Percentiles rank a stretch among this genome's conserved stretches.
phyloP scores from a whole-genome alignment of 768 basidiomycete species.

The Neoboletus magnificus region DNA sequence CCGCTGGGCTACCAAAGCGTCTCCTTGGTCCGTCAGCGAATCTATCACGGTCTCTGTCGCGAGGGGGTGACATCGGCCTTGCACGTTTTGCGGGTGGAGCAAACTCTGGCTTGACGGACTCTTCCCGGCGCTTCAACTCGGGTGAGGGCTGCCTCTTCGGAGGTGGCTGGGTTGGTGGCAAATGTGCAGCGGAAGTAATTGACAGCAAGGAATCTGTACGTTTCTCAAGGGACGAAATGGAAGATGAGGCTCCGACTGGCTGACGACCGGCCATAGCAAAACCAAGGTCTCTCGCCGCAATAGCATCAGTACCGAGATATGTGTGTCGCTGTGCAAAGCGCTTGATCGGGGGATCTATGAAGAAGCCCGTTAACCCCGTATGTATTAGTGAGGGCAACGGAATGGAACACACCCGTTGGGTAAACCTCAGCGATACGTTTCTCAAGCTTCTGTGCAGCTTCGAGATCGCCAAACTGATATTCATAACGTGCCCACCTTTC shows the following conservation, averaged over 20 bases:
- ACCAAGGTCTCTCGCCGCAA: slow-evolving; percentile 86
- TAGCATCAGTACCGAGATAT: slow-evolving; percentile 77
- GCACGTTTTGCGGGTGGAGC: slow-evolving; percentile 43
- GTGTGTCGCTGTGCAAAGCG: slow-evolving; percentile 82
- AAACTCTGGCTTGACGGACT: slow-evolving; percentile 36
- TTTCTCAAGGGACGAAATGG: slow-evolving; percentile 27
- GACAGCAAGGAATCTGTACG: slow-evolving; percentile 38
- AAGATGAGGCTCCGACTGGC: slow-evolving; percentile 17
- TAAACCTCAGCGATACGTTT: slow-evolving; percentile 85
- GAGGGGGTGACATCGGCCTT: slow-evolving; percentile 44
- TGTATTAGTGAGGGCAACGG: not conserved
- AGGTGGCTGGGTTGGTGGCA: slow-evolving; percentile 21
- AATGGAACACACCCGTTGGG: slow-evolving; percentile 60
- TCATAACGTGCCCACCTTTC: slow-evolving; percentile 95
- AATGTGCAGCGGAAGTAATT: slow-evolving; percentile 26
- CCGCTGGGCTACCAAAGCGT: slow-evolving; percentile 39
- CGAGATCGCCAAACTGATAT: slow-evolving; percentile 91
- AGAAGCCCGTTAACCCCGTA: not conserved
- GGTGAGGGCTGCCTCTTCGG: slow-evolving; percentile 33
- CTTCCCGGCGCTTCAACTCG: slow-evolving; percentile 41
- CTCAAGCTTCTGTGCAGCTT: slow-evolving; percentile 85
- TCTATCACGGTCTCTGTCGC: slow-evolving; percentile 50
- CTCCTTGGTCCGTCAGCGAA: slow-evolving; percentile 37
- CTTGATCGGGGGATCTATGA: slow-evolving; percentile 81
- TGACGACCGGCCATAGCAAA: slow-evolving; percentile 51